Evolutionary conservation across 164 flowering plant species (phyloP), one percentile per base, ranked within the genome.

Genomic region (Nelumbo lutea): DNA sequence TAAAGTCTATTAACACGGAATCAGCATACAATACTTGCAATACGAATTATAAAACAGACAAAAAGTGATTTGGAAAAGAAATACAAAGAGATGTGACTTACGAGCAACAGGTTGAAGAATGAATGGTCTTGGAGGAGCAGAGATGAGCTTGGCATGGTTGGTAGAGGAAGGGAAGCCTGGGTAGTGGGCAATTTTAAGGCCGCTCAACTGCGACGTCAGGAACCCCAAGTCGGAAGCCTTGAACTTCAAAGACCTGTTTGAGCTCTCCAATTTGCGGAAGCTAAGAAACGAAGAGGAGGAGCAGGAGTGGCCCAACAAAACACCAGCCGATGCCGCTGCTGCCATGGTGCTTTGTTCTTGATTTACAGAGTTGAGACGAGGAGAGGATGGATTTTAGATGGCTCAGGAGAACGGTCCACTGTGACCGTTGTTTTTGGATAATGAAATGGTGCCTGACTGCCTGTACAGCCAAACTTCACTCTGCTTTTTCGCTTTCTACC

Each of bases 151-250:
- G 50, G 78, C n/a, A 45, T 48, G 64, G 39, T 15, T 68, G 8
- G 61, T 40, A 6, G 53, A 8, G 43, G 62, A 8, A 52, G 50
- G 14, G 47, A 63, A 53, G 11, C 60, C 52, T 57, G 9, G 42
- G 44, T 8, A 45, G 66, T 38, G 46, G 56, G 87, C 84, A 56
- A 90, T 75, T 70, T 71, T 79, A 72, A 88, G 65, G 63, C 93
- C 96, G 27, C 79, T 68, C 59, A 90, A 70, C 70, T 87, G 88
- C 2, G 93, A 87, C 46, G 83, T 67, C n/a, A 84, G 43, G 55
- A 79, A 90, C 40, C 86, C 83, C 8, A 88, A 76, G 10, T 84
- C 83, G 50, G 66, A 55, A 38, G 61, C 38, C 40, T 64, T 68
- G 0, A 65, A 13, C 66, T 53, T 79, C 72, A 72, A 9, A 42